Base-by-base conservation (phyloP, 2,329 filamentous ascomycete species). In the Pyricularia sp. region DNA sequence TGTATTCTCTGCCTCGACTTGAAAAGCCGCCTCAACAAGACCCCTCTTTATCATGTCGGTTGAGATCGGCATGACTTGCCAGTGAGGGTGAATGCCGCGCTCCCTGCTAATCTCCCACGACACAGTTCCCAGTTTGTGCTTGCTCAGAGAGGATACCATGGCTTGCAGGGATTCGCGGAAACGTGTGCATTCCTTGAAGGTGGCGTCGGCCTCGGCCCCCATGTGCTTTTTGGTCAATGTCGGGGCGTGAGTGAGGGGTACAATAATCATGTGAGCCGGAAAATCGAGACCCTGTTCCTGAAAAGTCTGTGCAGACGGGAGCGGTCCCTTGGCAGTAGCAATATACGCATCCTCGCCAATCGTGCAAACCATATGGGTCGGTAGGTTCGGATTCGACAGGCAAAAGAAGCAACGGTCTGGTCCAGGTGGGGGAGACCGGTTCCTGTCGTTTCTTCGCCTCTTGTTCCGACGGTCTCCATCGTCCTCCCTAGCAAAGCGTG, bases 351-450 rank as follows among this genome's bases (percentile, higher is more conserved):
- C 89, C 22, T 92, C 87, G 64, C 90, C 94, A 68, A 99, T 93
- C 30, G 89, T 92, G 68, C 89, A 89, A 71, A 97, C 88, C 75
- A 99, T 89, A 76, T 99, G 93, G 1, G 88, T 88, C 64, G 90
- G 89, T 60, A 94, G 80, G 67, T 88, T 89, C 6, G 89, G 86
- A 74, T 96, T 97, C 6, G 91, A 93, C 12, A 99, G 82, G 73
- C 94, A 99, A 79, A 99, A 97, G 80, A 94, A 99, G 77, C 94
- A 99, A 71, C 88, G 84, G 64, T 88, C 87, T 1, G 91, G 91
- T 0, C 87, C 86, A 0, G 86, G 86, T 7, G 85, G 86, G 13
- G 87, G 86, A 6, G 74, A 77, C 28, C 78, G 81, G 71, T 73
- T 76, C 65, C 75, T 78, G 40, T 63, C 71, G 49, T 74, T 77